Evolutionary conservation across 768 basidiomycete genomes (phyloP).

Genomic region (Butyriboletus loyo): DNA sequence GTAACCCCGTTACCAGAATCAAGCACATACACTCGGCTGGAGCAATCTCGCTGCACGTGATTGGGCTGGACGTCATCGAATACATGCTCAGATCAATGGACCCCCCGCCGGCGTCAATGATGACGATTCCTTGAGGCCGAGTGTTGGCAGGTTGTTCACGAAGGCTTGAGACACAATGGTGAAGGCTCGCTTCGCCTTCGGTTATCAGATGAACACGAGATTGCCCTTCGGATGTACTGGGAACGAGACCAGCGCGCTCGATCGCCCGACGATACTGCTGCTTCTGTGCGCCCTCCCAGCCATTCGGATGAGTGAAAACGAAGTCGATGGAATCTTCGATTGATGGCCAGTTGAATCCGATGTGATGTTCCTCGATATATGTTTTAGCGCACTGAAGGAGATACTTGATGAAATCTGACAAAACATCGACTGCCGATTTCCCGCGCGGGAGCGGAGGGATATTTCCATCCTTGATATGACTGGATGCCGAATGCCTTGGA

Average conservation of each 20-base stretch:
- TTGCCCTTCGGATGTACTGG: conserved; percentile 2
- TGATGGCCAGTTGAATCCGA: conserved; percentile 13
- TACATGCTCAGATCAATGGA: conserved; percentile 38
- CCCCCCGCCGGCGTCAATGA: conserved; percentile 44
- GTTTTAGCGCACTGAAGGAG: neutral
- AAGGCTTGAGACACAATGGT: conserved; percentile 41
- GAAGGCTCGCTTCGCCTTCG: conserved; percentile 25
- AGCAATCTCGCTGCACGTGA: conserved; percentile 32
- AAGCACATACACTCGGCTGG: conserved; percentile 26
- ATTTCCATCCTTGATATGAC: neutral
- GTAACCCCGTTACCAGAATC: neutral
- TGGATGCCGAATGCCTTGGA: neutral
- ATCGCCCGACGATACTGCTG: conserved; percentile 21
- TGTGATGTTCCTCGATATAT: conserved; percentile 10
- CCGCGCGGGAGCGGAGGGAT: neutral
- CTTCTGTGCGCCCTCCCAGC: conserved; percentile 28
- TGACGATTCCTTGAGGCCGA: conserved; percentile 33
- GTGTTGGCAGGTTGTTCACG: neutral
- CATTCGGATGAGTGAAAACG: conserved; percentile 28
- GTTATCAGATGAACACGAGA: conserved; percentile 20
- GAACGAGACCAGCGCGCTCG: conserved; percentile 22
- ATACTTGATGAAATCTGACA: conserved; percentile 24
- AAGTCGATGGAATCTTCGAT: conserved; percentile 15
- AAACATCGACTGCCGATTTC: conserved; percentile 15
- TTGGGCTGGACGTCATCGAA: conserved; percentile 19